Base-by-base conservation (phyloP, 345 rosid species). In the Boechera retrofracta region DNA sequence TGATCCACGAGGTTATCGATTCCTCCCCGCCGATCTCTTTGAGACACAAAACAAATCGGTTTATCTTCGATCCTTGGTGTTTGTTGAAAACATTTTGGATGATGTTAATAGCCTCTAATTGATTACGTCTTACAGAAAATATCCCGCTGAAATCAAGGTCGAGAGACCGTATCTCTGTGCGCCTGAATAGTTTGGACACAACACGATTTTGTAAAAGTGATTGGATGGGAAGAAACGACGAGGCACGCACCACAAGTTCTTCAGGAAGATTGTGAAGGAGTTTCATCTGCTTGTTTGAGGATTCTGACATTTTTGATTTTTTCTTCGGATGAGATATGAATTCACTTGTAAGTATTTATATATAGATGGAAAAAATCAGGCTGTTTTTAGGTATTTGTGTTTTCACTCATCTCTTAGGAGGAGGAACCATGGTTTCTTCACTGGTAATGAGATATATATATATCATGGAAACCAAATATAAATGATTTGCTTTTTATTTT, bases 81-180 rank as follows among this genome's bases (percentile, higher is more conserved):
- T 53, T n/a, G 0, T 54, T 69, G 0, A 76, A 21, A 15, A 76
- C 32, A 1, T 62, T 15, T 10, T 61, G 26, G 7, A 69, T 15
- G 49, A 61, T 53, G 9, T 6, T 1, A 0, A 26, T 64, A 10
- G 7, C 70, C 0, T 1, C 8, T 10, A 4, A 4, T 44, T 69
- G 32, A 0, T 11, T 60, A 2, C 62, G 63, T 24, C 74, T 60
- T 33, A 1, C 1, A 5, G 56, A 68, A 13, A 2, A 21, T 18
- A 21, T 21, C 3, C n/a, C 7, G 10, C 56, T 42, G 49, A 76
- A 76, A 42, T 69, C 64, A 3, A 76, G 64, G 7, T 69, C 7
- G 6, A 10, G 24, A 2, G 64, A 76, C 16, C 10, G 28, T 13
- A 69, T 53, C 3, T 4, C 2, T 1, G 49, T 31, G 0, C 53